Base-by-base conservation (phyloP, 192 early-diverging fungal genomes). In the Chytriomyces confervae region DNA sequence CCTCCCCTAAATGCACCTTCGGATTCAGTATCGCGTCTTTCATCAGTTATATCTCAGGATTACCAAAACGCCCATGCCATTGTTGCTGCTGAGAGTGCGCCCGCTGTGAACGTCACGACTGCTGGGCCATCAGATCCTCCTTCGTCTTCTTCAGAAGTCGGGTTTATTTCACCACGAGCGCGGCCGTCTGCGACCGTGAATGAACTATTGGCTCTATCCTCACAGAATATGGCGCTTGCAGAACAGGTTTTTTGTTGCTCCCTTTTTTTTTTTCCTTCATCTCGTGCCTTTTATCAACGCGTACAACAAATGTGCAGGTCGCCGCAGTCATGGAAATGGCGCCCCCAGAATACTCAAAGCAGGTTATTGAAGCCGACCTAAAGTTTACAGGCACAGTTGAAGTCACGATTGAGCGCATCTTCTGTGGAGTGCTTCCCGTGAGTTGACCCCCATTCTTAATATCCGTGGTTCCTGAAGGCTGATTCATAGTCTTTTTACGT, bases 321-420 rank as follows among this genome's bases (percentile, higher is more conserved):
- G 76, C 67, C 7, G 20, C 16, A 29, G 50, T 77, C 9, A 16
- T 77, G 66, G 53, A 23, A 9, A 68, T 80, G 73, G 68, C 27
- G 6, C 79, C 79, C 23, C 36, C 36, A 36, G 18, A 23, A n/a
- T 76, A 65, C 45, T 57, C 72, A 13, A 50, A 74, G n/a, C n/a
- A 36, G 6, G 61, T 69, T 16, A 44, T 80, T 24, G 72, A 76
- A 51, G 73, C 62, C 6, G 79, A 80, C 67, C 51, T 80, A 27
- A 50, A n/a, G n/a, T 36, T 46, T 7, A 80, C 62, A n/a, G 79
- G 79, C 16, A 80, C 11, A 62, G 79, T 76, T 13, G 75, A 80
- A 50, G 46, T 24, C 43, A 80, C 79, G 29, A 61, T 67, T n/a
- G 79, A 80, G 48, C 49, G 72, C 18, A 80, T 80, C 49, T 44